Evolutionary conservation across 768 basidiomycete species (phyloP).

Genomic region (Auriscalpium vulgare): DNA sequence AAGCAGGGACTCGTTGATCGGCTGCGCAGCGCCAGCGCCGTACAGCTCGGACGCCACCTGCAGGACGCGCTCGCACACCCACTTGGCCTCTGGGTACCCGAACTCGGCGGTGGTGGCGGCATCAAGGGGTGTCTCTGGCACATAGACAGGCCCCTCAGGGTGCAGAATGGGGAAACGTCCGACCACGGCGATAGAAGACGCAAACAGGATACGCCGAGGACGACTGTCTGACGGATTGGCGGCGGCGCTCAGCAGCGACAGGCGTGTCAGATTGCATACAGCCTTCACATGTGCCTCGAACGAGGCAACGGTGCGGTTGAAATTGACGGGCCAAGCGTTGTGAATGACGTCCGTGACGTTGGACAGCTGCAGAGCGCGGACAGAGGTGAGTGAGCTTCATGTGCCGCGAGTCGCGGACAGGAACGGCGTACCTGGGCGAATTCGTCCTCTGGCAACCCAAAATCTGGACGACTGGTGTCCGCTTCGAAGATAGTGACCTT

Average conservation of each 20-base stretch:
- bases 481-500: constrained; percentile 24
- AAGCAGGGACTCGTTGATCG: constrained; percentile 10
- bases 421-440: constrained; percentile 20
- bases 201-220: constrained; percentile 18
- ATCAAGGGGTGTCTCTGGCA: constrained; percentile 26
- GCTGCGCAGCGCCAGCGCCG: constrained; percentile 5
- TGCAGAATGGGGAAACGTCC: constrained; percentile 25
- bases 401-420: not conserved
- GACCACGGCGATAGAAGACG: constrained; percentile 25
- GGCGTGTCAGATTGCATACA: constrained; percentile 1
- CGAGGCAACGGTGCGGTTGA: constrained; percentile 12
- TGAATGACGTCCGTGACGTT: constrained; percentile 23
- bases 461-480: constrained; percentile 15
- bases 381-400: constrained; percentile 1
- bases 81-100: constrained; percentile 31
- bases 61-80: constrained; percentile 29
- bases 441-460: constrained; percentile 15
- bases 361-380: constrained; percentile 15
- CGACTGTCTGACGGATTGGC: not conserved
- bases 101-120: constrained; percentile 21
- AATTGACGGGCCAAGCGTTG: constrained; percentile 15
- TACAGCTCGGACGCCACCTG: constrained; percentile 23
- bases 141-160: constrained; percentile 20
- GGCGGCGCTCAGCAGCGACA: constrained; percentile 1
- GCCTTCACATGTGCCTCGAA: constrained; percentile 8